Conservation (phyloP, 768 basidiomycete species). For the Termitomyces titanicus region DNA sequence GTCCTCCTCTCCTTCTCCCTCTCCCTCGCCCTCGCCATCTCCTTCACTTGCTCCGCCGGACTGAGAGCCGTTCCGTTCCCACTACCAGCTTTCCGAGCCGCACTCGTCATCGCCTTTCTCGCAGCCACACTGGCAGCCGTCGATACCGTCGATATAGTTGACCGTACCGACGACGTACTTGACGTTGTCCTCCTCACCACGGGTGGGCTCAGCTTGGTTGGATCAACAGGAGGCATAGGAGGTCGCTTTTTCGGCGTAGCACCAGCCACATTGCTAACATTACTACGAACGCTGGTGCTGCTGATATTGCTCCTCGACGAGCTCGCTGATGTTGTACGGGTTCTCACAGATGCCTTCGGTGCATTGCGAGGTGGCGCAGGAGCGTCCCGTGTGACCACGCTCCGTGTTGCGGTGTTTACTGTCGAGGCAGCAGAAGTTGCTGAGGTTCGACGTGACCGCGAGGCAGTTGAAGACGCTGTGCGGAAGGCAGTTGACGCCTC, state of each 20-base stretch:
- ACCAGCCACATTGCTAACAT: not conserved
- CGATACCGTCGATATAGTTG: slow-evolving; percentile 23
- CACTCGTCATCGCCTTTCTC: slow-evolving; percentile 20
- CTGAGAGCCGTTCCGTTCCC: slow-evolving; percentile 5
- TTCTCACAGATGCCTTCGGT: not conserved
- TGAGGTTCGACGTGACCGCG: slow-evolving; percentile 29
- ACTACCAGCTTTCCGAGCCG: slow-evolving; percentile 13
- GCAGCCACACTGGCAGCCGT: slow-evolving; percentile 23
- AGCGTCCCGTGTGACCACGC: slow-evolving; percentile 1
- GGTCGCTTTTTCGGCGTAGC: slow-evolving; percentile 24
- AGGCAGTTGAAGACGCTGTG: slow-evolving; percentile 31
- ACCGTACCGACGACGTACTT: slow-evolving; percentile 18
- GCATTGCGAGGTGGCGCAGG: not conserved
- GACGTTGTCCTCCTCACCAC: slow-evolving; percentile 19
- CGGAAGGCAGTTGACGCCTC: slow-evolving; percentile 33
- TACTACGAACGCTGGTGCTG: not conserved
- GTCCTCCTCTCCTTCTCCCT: slow-evolving; percentile 9
- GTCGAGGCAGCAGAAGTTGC: slow-evolving; percentile 25
- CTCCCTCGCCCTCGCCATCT: slow-evolving; percentile 9
- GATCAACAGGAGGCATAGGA: slow-evolving; percentile 27
- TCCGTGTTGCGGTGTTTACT: slow-evolving; percentile 12
- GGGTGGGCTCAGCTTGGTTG: slow-evolving; percentile 27
- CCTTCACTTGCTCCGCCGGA: slow-evolving; percentile 9
- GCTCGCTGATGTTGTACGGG: slow-evolving; percentile 14
- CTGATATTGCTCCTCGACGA: slow-evolving; percentile 18